phyloP scores from a whole-genome alignment of 2,329 filamentous ascomycete species.

The Geoglossum cookeanum region DNA sequence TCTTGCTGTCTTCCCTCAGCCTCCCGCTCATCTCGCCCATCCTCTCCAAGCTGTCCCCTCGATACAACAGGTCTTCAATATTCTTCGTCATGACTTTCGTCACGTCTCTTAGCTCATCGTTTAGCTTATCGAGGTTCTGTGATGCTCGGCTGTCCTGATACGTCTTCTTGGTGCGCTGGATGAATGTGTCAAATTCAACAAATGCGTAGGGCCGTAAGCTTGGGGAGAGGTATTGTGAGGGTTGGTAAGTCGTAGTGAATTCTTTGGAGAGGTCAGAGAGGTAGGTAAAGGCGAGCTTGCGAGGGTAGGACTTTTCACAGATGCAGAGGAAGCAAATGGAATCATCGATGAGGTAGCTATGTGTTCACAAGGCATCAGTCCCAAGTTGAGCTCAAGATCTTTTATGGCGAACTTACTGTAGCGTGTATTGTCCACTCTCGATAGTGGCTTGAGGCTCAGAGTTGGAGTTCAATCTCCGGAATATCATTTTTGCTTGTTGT shows the following conservation, averaged over 20 bases:
- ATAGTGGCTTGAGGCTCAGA: conserved; percentile 83
- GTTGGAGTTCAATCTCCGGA: conserved; percentile 73
- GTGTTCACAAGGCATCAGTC: not conserved
- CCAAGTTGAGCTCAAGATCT: not conserved
- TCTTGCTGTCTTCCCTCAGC: conserved; percentile 79
- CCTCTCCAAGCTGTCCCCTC: conserved; percentile 81
- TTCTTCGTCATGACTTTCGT: conserved; percentile 99
- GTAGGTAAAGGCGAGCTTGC: conserved; percentile 97
- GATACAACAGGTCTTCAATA: conserved; percentile 90
- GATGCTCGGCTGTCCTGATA: conserved; percentile 85
- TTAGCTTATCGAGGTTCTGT: conserved; percentile 85
- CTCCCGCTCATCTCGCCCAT: conserved; percentile 91
- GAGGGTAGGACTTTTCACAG: conserved; percentile 82
- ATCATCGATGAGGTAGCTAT: conserved; percentile 65
- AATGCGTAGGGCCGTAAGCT: conserved; percentile 81
- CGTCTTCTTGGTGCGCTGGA: conserved; percentile 75
- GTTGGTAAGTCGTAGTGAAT: conserved; percentile 71
- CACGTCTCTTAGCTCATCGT: conserved; percentile 92
- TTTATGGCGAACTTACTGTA: conserved; percentile 47
- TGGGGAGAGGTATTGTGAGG: conserved; percentile 52
- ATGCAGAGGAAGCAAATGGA: conserved; percentile 86
- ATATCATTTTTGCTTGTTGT: conserved; percentile 72
- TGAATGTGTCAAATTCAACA: conserved; percentile 96
- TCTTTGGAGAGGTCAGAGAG: conserved; percentile 80
- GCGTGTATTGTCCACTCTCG: conserved; percentile 62